These are phyloP conservation scores for Wallacemonas sp. DNA, from an alignment of 208 protist species.

Conservation along the genomic window DNA sequence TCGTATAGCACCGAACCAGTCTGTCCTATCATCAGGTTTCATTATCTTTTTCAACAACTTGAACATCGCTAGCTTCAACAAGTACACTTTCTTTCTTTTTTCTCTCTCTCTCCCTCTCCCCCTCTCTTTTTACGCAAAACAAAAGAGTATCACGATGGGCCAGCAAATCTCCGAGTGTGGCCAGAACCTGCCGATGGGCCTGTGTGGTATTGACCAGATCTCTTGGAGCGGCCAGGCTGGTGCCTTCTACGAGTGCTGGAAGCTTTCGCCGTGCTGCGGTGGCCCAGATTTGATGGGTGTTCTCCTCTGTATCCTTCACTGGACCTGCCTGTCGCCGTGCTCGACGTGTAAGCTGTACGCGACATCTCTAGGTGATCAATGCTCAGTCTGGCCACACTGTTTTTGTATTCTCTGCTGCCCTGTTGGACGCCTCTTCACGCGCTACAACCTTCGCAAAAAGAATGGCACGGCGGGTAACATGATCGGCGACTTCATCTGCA, in stretches of 20 bases:
- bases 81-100: neutral
- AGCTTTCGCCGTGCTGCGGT: constrained; percentile 67
- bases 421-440: constrained; percentile 63
- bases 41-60: no score
- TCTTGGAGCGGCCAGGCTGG: constrained; percentile 64
- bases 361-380: constrained; percentile 60
- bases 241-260: constrained; percentile 77
- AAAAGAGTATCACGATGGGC: constrained; percentile 37
- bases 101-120: constrained; percentile 4
- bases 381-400: constrained; percentile 69
- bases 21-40: no score
- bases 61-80: no score
- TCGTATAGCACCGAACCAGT: no score
- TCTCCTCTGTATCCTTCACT: constrained; percentile 60
- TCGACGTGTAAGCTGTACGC: constrained; percentile 72
- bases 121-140: no score
- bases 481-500: constrained; percentile 73
- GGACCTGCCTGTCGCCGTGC: constrained; percentile 46
- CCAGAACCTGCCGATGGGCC: constrained; percentile 39
- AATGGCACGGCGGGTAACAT: constrained; percentile 71
- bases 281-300: constrained; percentile 42
- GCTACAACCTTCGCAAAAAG: constrained; percentile 85
- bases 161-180: constrained; percentile 48
- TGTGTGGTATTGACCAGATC: constrained; percentile 67
- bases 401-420: constrained; percentile 68